phyloP scores from a whole-genome alignment of 106 monocot genomes.

The Dendrobium nobile region DNA sequence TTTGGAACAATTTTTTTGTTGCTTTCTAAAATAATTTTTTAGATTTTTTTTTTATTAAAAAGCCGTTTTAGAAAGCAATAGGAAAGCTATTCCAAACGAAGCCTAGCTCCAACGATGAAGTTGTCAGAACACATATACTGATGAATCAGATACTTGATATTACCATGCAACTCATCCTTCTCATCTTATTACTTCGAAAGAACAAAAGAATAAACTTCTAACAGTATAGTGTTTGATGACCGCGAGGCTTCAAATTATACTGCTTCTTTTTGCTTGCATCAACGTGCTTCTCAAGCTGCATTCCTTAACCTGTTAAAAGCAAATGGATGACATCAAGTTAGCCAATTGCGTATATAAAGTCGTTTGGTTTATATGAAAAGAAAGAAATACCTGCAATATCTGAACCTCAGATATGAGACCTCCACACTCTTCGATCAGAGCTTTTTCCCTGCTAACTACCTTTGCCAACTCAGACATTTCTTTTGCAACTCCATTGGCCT shows the following conservation, averaged over 20 bases:
- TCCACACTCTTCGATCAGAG: constrained; percentile 58
- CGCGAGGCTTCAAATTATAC: neutral
- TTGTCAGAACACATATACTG: neutral
- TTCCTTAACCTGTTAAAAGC: constrained; percentile 27
- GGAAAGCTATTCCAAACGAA: too few species aligned
- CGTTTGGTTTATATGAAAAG: neutral
- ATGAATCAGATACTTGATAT: neutral
- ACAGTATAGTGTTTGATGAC: neutral
- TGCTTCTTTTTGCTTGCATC: constrained; percentile 28
- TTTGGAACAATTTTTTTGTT: too few species aligned
- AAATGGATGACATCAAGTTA: neutral
- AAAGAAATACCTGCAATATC: constrained; percentile 11
- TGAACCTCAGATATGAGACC: constrained; percentile 50
- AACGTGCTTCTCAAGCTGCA: constrained; percentile 49
- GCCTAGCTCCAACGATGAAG: neutral
- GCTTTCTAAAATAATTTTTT: too few species aligned
- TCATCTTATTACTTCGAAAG: neutral
- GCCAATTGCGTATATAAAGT: neutral
- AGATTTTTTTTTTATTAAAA: too few species aligned
- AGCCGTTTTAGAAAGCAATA: too few species aligned
- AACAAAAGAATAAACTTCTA: neutral
- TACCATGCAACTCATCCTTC: neutral
- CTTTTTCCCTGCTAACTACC: constrained; percentile 38
- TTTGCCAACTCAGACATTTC: constrained; percentile 41
- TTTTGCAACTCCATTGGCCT: constrained; percentile 50